These are phyloP conservation scores for Aeschynomene evenia DNA, from an alignment of 306 rosid genomes.

Conservation along the genomic window DNA sequence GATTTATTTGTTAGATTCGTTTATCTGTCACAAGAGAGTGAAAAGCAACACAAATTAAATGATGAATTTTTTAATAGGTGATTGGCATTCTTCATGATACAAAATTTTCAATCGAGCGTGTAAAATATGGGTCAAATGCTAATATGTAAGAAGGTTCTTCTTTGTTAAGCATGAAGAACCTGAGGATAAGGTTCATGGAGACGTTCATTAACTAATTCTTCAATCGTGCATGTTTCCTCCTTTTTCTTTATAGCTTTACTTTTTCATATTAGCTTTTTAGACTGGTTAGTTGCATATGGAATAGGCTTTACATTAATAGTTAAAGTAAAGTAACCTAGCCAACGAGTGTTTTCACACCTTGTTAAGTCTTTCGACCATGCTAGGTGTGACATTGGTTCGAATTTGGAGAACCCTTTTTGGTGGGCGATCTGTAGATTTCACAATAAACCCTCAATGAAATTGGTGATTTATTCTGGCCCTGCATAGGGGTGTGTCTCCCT, in stretches of 20 bases:
- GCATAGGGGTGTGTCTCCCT: no score
- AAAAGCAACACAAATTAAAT: neutral
- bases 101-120: neutral
- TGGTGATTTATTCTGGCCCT: no score
- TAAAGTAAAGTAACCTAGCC: no score
- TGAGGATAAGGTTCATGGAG: conserved; percentile 16
- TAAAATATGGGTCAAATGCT: neutral
- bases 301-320: conserved; percentile 9
- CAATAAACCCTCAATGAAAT: no score
- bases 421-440: no score
- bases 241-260: conserved; percentile 11
- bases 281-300: conserved; percentile 21
- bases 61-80: neutral
- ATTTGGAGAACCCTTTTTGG: no score
- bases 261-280: conserved; percentile 12
- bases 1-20: neutral
- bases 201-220: conserved; percentile 16
- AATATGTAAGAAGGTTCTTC: conserved; percentile 20
- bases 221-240: neutral
- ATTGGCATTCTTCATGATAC: neutral
- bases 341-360: no score
- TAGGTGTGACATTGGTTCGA: no score
- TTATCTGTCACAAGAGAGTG: conserved; percentile 5
- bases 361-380: no score
- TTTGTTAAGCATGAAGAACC: conserved; percentile 14